Conservation (phyloP, 1,284 basidiomycete genomes). For the Megacollybia platyphylla region DNA sequence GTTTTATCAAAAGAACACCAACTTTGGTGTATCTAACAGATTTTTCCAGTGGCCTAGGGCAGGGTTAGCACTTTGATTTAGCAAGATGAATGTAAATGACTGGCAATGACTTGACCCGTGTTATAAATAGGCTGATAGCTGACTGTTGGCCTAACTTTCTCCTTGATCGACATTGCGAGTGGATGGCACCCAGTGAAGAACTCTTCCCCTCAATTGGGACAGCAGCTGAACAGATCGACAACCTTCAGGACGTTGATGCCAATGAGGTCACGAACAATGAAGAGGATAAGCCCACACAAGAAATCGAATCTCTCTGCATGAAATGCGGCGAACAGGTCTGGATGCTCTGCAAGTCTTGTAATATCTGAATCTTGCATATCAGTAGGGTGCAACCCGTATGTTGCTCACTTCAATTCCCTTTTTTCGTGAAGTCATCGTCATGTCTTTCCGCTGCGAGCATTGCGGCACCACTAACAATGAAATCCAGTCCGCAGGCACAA, state of each 20-base stretch:
- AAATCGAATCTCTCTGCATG: slow-evolving; percentile 93
- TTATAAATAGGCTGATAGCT: no score
- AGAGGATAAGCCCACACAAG: slow-evolving; percentile 62
- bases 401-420: slow-evolving; percentile 94
- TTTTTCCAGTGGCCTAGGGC: no score
- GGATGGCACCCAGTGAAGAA: neutral
- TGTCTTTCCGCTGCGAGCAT: slow-evolving; percentile 92
- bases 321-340: slow-evolving; percentile 79
- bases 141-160: no score
- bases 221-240: neutral
- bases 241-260: neutral
- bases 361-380: slow-evolving; percentile 7
- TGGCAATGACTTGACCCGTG: no score
- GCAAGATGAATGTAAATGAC: no score
- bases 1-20: no score
- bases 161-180: no score
- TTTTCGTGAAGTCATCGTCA: slow-evolving; percentile 92
- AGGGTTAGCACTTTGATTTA: no score
- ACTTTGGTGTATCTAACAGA: no score
- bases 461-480: slow-evolving; percentile 91
- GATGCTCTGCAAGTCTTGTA: slow-evolving; percentile 4
- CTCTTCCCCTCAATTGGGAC: neutral
- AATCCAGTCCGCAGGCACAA: slow-evolving; percentile 83
- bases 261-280: slow-evolving; percentile 10
- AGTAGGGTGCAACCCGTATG: slow-evolving; percentile 82